Evolutionary conservation across 2,329 filamentous ascomycete species (phyloP), one percentile per base, ranked within the genome.

Genomic region (Elsinoe ampelina): DNA sequence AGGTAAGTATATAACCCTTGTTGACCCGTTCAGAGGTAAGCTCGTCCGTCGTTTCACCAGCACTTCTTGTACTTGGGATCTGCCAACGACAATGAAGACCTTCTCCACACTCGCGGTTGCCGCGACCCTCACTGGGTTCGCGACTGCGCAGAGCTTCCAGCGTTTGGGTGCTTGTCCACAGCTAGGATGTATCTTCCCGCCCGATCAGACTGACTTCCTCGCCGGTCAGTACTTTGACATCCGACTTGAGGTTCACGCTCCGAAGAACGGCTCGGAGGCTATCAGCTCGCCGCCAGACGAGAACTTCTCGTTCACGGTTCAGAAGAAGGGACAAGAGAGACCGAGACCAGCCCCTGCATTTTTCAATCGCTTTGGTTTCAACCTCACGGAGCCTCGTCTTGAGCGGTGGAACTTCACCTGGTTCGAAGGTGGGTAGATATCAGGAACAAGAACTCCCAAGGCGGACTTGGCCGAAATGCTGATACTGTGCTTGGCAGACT

Each of bases 321-420:
- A 77, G 58, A 89, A 87, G 72, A 80, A 82, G 57, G 81, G 80
- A 42, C 71, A 71, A 51, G 67, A 73, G 45, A 34, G 48, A 22
- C 48, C 48, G 19, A 15, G 48, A 38, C 48, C 48, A 20, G 36
- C 13, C 42, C 57, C 20, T 58, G 68, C 79, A 22, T 72, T 80
- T 66, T 72, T 77, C 57, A 81, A 83, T 39, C 75, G 83, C 13
- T 73, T 82, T 39, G 90, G 81, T 72, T 92, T 93, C 73, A 75
- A 77, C n/a, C 66, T 86, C 35, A 65, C 78, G 2, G 87, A 92
- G 68, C 85, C 88, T 17, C 72, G 81, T 68, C 73, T 93, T 13
- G 89, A 95, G 76, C 84, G 77, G 61, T 95, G 89, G 89, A 80
- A 83, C 62, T 93, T 93, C 67, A 78, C 78, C n/a, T 93, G 86